phyloP scores from a whole-genome alignment of 768 basidiomycete species.

The Gymnopilus junonius region DNA sequence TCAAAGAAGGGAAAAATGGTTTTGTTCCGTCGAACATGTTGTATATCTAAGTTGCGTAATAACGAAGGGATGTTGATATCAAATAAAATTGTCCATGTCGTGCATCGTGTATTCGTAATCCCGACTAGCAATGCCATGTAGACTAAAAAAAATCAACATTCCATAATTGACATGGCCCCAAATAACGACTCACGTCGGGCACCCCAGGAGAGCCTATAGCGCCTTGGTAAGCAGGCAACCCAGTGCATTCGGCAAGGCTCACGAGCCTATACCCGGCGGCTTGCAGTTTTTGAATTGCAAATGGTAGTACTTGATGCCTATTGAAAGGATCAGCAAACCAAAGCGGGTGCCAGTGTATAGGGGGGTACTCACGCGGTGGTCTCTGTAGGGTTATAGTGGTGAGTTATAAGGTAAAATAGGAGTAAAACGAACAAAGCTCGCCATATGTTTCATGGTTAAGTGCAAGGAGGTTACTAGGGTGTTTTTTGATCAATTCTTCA shows the following conservation, averaged over 20 bases:
- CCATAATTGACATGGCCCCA: neutral
- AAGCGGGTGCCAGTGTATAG: neutral
- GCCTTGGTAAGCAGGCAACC: constrained; percentile 40
- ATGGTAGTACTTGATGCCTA: constrained; percentile 42
- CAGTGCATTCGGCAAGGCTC: constrained; percentile 44
- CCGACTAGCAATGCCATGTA: constrained; percentile 33
- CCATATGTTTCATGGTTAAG: constrained; percentile 48
- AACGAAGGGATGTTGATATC: neutral
- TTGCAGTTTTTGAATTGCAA: constrained; percentile 38
- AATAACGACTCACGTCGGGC: constrained; percentile 34
- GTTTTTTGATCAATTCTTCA: constrained; percentile 26
- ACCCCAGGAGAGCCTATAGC: constrained; percentile 25
- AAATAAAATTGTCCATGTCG: no score
- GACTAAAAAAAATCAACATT: constrained; percentile 16
- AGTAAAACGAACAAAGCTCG: constrained; percentile 13
- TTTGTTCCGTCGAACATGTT: neutral
- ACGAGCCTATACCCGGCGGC: constrained; percentile 46
- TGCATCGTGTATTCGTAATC: neutral
- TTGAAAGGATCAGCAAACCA: neutral
- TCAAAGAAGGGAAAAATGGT: neutral
- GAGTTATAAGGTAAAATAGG: neutral
- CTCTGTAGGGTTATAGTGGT: constrained; percentile 23
- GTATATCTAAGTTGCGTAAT: neutral
- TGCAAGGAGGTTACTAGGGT: constrained; percentile 40
- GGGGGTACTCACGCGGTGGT: constrained; percentile 37